Conservation (phyloP, 2,329 filamentous ascomycete genomes). For the Alternaria incomplexa region DNA sequence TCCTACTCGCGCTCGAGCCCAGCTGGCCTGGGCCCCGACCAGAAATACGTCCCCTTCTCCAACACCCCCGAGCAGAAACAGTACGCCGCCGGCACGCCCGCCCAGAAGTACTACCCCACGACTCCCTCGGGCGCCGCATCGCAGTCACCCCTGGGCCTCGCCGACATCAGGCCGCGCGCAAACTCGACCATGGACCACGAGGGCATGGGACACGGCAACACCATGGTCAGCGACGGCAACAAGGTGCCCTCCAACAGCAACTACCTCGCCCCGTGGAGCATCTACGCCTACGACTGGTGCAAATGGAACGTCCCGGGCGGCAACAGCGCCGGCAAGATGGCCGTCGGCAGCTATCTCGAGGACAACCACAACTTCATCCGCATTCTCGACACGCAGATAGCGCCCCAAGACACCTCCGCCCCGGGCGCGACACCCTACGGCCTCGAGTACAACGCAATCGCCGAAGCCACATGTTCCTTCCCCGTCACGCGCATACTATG, state of each 20-base stretch:
- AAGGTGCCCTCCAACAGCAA: conserved; percentile 79
- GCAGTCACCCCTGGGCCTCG: conserved; percentile 87
- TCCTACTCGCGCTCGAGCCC: conserved; percentile 87
- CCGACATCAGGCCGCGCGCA: conserved; percentile 86
- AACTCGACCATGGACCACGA: conserved; percentile 81
- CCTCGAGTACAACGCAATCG: conserved; percentile 89
- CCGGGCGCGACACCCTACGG: conserved; percentile 75
- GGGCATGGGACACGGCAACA: conserved; percentile 61
- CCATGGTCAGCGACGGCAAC: conserved; percentile 69
- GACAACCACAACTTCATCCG: conserved; percentile 99
- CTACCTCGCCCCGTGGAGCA: conserved; percentile 91
- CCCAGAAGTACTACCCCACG: conserved; percentile 65
- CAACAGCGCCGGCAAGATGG: conserved; percentile 85
- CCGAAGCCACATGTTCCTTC: conserved; percentile 97
- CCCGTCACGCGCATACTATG: conserved; percentile 93
- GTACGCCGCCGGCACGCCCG: conserved; percentile 49
- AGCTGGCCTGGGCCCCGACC: conserved; percentile 64
- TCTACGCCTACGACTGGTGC: conserved; percentile 99
- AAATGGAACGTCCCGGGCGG: conserved; percentile 83
- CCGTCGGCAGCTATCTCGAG: conserved; percentile 93
- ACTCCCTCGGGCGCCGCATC: conserved; percentile 66
- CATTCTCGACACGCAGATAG: conserved; percentile 88
- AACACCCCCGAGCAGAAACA: conserved; percentile 68
- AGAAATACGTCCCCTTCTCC: conserved; percentile 67
- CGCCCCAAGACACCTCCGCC: conserved; percentile 69